A percentile compares a stretch with the other conserved stretches of the same genome.
These are phyloP conservation scores for Ophiorrhiza pumila DNA, from an alignment of 257 asterid species.

Conservation along the genomic window DNA sequence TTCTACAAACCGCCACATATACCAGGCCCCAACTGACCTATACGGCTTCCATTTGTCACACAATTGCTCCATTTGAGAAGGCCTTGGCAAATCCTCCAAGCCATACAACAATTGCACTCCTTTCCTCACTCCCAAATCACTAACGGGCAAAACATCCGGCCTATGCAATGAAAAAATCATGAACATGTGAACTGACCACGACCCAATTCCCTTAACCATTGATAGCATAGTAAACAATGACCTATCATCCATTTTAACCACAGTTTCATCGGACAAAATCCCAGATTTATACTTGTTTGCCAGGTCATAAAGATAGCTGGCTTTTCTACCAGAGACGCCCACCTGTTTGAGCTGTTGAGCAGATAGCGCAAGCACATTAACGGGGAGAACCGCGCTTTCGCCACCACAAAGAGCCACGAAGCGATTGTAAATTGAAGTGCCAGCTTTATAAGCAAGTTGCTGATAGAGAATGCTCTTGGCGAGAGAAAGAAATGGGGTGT, in stretches of 20 bases:
- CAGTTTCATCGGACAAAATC: constrained; percentile 70
- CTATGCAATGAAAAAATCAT: constrained; percentile 89
- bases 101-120: constrained; percentile 85
- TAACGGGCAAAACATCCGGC: constrained; percentile 91
- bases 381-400: constrained; percentile 59
- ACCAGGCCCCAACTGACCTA: constrained; percentile 95
- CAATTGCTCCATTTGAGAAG: constrained; percentile 80
- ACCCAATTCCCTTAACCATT: constrained; percentile 96
- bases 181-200: constrained; percentile 98
- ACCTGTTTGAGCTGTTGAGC: constrained; percentile 85
- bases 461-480: constrained; percentile 80
- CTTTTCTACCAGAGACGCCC: constrained; percentile 88
- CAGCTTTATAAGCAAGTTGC: constrained; percentile 87
- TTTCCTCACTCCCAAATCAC: constrained; percentile 93
- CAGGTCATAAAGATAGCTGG: constrained; percentile 77
- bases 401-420: constrained; percentile 81
- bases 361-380: constrained; percentile 60
- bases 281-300: constrained; percentile 76
- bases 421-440: constrained; percentile 70
- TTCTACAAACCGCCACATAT: constrained; percentile 88
- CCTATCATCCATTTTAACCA: constrained; percentile 90
- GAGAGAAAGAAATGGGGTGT: constrained; percentile 66
- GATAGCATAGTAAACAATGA: constrained; percentile 89
- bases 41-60: constrained; percentile 97
- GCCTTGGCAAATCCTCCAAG: constrained; percentile 83